Base-by-base conservation (phyloP, 805 yeast genomes). In the Hanseniaspora thailandica region DNA sequence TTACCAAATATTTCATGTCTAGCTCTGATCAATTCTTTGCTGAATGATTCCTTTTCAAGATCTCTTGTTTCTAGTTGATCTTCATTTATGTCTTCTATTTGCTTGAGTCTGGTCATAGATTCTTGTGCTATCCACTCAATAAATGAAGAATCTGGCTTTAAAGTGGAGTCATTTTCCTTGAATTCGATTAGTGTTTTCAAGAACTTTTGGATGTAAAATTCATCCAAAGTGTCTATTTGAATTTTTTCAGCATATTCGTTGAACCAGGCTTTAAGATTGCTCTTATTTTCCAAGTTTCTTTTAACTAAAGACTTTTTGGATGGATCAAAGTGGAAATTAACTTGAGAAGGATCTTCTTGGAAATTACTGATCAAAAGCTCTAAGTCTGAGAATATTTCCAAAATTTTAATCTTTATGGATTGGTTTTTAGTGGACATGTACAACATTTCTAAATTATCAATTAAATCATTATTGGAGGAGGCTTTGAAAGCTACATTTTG, bases 1-100 rank as follows among this genome's bases (percentile, higher is more conserved):
- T 86, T 86, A 1, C 95, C 96, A 68, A 86, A 86, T 1, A 82
- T 77, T 22, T 68, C 62, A 62, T 86, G 90, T 60, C 94, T 75
- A 15, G 72, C 69, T 28, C 68, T 67, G 9, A 69, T 58, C 22
- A 79, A 66, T 30, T 69, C 72, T 28, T 64, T 58, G 54, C 75
- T 75, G 58, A 66, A 68, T 10, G 57, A 59, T 31, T 66, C 65
- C 55, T 61, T 64, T 31, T 63, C 71, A 35, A 59, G 35, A 30
- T 67, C 72, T 36, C 69, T 64, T 19, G 60, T 63, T 9, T 55
- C 48, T 5, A 58, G 55, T 9, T 63, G 63, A 48, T 60, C 53
- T n/a, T 59, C 57, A 17, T 41, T 36, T 10, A 13, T 8, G 8
- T 40, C 25, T 5, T 45, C 44, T 26, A 63, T 51, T 17, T 38